Evolutionary conservation across 2,329 filamentous ascomycete species (phyloP).

Genomic region (Blastomyces emzantsi): DNA sequence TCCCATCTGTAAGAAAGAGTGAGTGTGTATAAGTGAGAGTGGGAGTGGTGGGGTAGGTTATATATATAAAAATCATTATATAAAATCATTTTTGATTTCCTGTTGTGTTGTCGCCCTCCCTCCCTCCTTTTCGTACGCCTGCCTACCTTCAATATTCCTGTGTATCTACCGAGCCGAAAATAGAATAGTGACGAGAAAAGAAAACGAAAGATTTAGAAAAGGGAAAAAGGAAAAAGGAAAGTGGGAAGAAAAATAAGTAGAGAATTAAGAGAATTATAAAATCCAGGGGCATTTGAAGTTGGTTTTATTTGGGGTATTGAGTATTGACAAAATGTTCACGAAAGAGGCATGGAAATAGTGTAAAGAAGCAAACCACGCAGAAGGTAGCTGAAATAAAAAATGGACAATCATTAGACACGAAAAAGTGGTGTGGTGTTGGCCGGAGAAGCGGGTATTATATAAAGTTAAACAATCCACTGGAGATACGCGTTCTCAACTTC

Average conservation of each 20-base stretch:
- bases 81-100: background rate
- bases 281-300: background rate
- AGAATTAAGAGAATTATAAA: background rate
- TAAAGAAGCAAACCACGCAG: background rate
- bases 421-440: background rate
- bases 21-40: background rate
- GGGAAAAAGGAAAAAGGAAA: background rate
- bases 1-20: background rate
- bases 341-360: background rate
- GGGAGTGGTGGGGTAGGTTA: background rate
- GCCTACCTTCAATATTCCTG: background rate
- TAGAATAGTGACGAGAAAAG: background rate
- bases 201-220: background rate
- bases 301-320: slow-evolving; percentile 5
- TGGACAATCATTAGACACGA: background rate
- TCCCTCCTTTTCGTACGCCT: background rate
- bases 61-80: background rate
- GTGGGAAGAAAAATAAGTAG: background rate
- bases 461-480: background rate
- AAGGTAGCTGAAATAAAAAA: background rate
- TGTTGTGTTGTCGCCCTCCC: background rate
- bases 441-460: slow-evolving; percentile 1
- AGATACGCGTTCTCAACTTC: background rate
- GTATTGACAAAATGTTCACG: background rate
- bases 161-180: background rate